Conservation (phyloP, 306 rosid genomes). For the Medicago lupulina region DNA sequence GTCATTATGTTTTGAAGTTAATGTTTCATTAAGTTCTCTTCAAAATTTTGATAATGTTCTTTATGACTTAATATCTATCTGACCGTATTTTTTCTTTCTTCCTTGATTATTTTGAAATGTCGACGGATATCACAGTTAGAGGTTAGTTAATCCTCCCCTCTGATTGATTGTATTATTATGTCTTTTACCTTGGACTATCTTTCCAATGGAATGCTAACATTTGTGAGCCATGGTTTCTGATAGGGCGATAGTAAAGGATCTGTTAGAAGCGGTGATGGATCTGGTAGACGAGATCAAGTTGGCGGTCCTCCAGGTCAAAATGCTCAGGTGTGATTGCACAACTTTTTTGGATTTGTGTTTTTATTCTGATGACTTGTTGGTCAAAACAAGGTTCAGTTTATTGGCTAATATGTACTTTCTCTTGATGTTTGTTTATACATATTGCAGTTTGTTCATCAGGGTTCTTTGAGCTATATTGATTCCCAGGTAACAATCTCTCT, state of each 20-base stretch:
- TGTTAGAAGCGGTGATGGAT: constrained; percentile 78
- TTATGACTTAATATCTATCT: constrained; percentile 30
- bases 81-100: constrained; percentile 36
- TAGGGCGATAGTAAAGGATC: constrained; percentile 93
- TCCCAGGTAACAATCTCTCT: constrained; percentile 64
- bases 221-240: constrained; percentile 43
- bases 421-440: constrained; percentile 38
- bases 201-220: constrained; percentile 32
- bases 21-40: constrained; percentile 15
- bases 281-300: constrained; percentile 69
- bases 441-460: constrained; percentile 72
- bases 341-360: constrained; percentile 30
- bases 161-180: constrained; percentile 11
- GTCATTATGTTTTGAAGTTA: constrained; percentile 13
- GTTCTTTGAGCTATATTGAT: constrained; percentile 64
- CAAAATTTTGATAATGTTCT: constrained; percentile 13
- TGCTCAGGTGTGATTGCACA: constrained; percentile 64
- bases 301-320: constrained; percentile 64
- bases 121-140: constrained; percentile 62
- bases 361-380: constrained; percentile 3
- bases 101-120: constrained; percentile 44
- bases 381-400: constrained; percentile 22
- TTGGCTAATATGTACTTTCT: constrained; percentile 28
- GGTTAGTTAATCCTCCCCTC: constrained; percentile 55
- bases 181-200: constrained; percentile 1